Conservation (phyloP, 2,329 filamentous ascomycete genomes). For the Cercospora sp. region DNA sequence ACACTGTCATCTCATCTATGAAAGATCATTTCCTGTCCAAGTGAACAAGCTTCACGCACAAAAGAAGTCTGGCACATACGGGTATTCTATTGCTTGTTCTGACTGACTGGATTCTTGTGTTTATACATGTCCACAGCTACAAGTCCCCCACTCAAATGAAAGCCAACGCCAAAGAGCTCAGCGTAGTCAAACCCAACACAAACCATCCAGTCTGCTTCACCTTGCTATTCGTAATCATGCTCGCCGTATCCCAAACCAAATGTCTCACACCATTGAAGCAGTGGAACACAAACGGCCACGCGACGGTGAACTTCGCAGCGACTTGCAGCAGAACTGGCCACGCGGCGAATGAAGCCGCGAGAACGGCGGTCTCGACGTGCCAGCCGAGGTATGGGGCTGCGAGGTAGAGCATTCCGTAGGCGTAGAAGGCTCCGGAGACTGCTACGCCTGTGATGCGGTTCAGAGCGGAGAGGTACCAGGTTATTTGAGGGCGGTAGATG, state of each 20-base stretch:
- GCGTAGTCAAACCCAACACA: constrained; percentile 58
- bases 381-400: constrained; percentile 72
- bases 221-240: constrained; percentile 61
- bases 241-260: constrained; percentile 68
- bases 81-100: not conserved
- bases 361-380: constrained; percentile 64
- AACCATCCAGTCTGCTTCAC: constrained; percentile 67
- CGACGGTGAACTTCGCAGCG: constrained; percentile 58
- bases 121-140: not conserved
- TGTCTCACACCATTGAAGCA: constrained; percentile 68
- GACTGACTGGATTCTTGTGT: not conserved
- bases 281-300: constrained; percentile 69
- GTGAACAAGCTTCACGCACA: not conserved
- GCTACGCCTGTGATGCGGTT: constrained; percentile 81
- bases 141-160: constrained; percentile 33
- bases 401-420: constrained; percentile 79
- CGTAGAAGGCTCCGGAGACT: constrained; percentile 73
- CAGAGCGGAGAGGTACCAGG: constrained; percentile 73
- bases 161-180: constrained; percentile 52
- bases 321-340: constrained; percentile 62
- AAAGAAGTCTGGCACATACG: not conserved
- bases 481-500: constrained; percentile 86
- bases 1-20: not conserved
- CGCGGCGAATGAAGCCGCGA: constrained; percentile 65
- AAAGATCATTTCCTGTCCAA: not conserved